These are phyloP conservation scores for Neoboletus magnificus DNA, from an alignment of 768 basidiomycete genomes.

Conservation along the genomic window DNA sequence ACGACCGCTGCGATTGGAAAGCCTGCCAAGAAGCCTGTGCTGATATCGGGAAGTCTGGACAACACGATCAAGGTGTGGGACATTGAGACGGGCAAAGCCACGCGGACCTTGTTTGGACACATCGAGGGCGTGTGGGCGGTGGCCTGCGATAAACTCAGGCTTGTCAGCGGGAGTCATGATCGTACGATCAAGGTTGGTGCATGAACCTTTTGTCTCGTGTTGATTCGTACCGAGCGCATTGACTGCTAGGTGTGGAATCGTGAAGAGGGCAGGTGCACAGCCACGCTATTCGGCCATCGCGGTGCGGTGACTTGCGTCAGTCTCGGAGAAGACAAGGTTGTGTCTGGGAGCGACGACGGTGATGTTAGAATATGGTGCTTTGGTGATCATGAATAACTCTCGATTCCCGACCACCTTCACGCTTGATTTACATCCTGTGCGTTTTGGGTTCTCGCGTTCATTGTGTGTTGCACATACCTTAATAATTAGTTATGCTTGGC, in stretches of 20 bases:
- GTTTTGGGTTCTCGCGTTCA: neutral
- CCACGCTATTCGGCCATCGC: conserved; percentile 90
- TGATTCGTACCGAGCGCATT: neutral
- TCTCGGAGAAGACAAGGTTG: conserved; percentile 91
- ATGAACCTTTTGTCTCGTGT: conserved; percentile 3
- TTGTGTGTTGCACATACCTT: neutral
- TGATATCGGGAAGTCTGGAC: conserved; percentile 89
- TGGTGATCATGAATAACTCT: conserved; percentile 30
- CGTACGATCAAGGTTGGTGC: conserved; percentile 87
- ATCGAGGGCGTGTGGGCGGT: conserved; percentile 99
- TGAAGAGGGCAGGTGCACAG: conserved; percentile 81
- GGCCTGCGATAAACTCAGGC: conserved; percentile 84
- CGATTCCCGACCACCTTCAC: neutral
- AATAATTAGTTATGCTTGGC: neutral
- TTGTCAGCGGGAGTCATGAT: conserved; percentile 94
- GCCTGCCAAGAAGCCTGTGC: conserved; percentile 54
- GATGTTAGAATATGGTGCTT: conserved; percentile 85
- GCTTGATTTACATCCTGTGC: neutral
- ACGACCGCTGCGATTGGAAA: conserved; percentile 14
- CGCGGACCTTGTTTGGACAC: conserved; percentile 89
- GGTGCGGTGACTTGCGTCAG: conserved; percentile 91
- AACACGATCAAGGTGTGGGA: conserved; percentile 98
- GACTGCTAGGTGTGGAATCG: conserved; percentile 80
- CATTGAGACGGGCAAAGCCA: conserved; percentile 75
- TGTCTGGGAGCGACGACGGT: conserved; percentile 94